phyloP scores from a whole-genome alignment of 495 filamentous ascomycete genomes.

The Poronia punctata region DNA sequence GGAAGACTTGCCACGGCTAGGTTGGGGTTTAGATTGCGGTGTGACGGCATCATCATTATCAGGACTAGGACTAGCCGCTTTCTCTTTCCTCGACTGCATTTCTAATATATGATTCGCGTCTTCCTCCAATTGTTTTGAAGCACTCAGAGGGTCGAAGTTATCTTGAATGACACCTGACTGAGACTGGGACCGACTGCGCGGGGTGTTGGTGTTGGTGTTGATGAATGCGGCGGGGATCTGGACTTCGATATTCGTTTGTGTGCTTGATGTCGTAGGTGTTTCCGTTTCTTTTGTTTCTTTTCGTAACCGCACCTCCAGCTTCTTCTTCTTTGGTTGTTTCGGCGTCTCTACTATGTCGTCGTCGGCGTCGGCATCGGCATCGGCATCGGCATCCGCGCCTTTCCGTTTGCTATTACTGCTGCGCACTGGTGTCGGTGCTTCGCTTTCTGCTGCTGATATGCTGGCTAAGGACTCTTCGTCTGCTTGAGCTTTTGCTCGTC shows the following conservation, averaged over 20 bases:
- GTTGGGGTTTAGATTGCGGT: too few species aligned
- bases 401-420: constrained; percentile 17
- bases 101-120: constrained; percentile 20
- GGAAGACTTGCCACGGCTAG: too few species aligned
- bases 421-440: too few species aligned
- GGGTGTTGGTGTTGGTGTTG: constrained; percentile 5
- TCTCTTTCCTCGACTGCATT: constrained; percentile 8
- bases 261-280: constrained; percentile 5
- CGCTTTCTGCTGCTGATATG: neutral
- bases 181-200: constrained; percentile 2
- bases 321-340: constrained; percentile 14
- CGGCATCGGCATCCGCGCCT: neutral
- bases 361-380: neutral
- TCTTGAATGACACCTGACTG: too few species aligned
- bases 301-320: constrained; percentile 16
- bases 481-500: constrained; percentile 7
- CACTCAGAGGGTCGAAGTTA: constrained; percentile 15
- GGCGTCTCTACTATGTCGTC: constrained; percentile 2
- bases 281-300: too few species aligned
- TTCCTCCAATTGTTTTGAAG: constrained; percentile 22
- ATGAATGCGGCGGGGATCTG: constrained; percentile 15
- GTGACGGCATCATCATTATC: too few species aligned
- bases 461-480: neutral
- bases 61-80: too few species aligned
- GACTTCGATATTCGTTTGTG: constrained; percentile 16